phyloP scores from a whole-genome alignment of 2,329 filamentous ascomycete genomes.

The Ampelomyces quisqualis region DNA sequence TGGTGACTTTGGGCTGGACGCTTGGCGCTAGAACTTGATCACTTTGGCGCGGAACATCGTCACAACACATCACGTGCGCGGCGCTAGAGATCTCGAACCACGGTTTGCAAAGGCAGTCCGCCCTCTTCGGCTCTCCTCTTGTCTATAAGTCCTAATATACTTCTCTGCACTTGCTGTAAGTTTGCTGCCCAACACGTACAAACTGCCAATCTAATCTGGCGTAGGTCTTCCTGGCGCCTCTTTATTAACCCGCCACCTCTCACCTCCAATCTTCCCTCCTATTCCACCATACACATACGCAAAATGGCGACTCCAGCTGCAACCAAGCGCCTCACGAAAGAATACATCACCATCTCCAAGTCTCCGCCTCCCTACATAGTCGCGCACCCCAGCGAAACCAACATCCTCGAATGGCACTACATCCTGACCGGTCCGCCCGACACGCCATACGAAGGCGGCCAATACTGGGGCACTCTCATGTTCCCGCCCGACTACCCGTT shows the following conservation, averaged over 20 bases:
- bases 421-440: conserved; percentile 92
- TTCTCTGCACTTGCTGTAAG: background rate
- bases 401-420: conserved; percentile 95
- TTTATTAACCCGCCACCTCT: conserved; percentile 7
- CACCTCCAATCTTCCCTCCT: conserved; percentile 1
- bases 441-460: conserved; percentile 89
- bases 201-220: too few species aligned
- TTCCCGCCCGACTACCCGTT: conserved; percentile 98
- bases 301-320: conserved; percentile 45
- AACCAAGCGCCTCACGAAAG: conserved; percentile 56
- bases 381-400: conserved; percentile 84
- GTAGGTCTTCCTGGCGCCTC: background rate
- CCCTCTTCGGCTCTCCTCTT: background rate
- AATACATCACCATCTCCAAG: conserved; percentile 65
- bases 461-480: conserved; percentile 96
- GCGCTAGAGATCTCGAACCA: conserved; percentile 5
- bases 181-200: background rate
- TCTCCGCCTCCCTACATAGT: conserved; percentile 87
- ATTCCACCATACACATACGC: conserved; percentile 6
- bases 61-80: conserved; percentile 20
- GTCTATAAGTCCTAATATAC: background rate
- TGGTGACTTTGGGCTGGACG: conserved; percentile 27
- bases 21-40: conserved; percentile 25
- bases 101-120: conserved; percentile 1
- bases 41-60: conserved; percentile 1